Evolutionary conservation across 177 flowering plant species (phyloP), one percentile per base, ranked within the genome.

Genomic region (Vitis hybrid): DNA sequence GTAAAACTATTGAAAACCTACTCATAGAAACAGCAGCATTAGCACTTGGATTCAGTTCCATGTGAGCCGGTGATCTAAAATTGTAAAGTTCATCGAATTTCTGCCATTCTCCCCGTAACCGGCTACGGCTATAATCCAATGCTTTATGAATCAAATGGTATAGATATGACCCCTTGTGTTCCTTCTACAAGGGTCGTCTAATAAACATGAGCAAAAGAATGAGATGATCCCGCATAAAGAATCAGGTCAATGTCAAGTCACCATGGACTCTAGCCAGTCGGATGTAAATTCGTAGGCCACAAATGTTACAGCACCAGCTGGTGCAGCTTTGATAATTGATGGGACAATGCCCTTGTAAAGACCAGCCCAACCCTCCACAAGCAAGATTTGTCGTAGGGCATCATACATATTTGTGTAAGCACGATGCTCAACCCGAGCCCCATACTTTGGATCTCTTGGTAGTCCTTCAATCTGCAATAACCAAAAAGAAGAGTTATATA

Each of bases 241-340:
- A 60, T 60, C 4, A 33, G 20, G 65, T 59, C n/a, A 67, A 55
- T 5, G 26, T 87, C 73, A 82, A 55, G 88, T 88, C 76, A 73
- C 72, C 53, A 74, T 48, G 67, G 91, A 84, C 73, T 90, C 97
- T 26, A 93, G 75, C 97, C 90, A 92, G 19, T 92, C 87, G 12
- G 95, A 86, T 16, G 87, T 75, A 72, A 70, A 79, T 73, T 96
- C 99, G 70, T 88, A 96, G n/a, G 90, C 90, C 26, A 93, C 94
- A 81, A 96, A 96, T 33, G 99, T 96, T 39, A 96, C 97, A 55
- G 99, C 99, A 66, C 97, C 97, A 60, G 97, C 95, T 18, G 98
- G 98, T 65, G 99, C 98, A 68, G 99, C 97, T 78, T 96, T 96
- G 62, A 96, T 79, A 12, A 91, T 84, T n/a, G 99, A 93, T 1